phyloP scores from a whole-genome alignment of 2,329 filamentous ascomycete genomes.

The Cladophialophora chaetospira region DNA sequence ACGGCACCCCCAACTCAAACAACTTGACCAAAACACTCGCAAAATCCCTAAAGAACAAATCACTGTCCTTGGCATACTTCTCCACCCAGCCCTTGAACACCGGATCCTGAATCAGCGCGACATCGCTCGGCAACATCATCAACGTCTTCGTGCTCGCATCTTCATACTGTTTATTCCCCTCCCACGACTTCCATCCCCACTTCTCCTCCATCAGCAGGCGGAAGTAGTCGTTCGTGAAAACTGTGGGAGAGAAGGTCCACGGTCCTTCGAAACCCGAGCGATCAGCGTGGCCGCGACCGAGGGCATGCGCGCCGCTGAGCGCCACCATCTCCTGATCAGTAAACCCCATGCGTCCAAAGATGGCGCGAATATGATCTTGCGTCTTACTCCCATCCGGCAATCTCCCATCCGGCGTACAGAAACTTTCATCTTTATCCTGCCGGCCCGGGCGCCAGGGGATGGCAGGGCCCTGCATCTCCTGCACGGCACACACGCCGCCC shows the following conservation, averaged over 20 bases:
- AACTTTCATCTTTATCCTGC: slow-evolving; percentile 72
- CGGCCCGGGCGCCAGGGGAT: slow-evolving; percentile 90
- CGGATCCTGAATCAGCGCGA: slow-evolving; percentile 86
- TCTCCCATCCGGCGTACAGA: slow-evolving; percentile 92
- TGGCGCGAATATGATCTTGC: slow-evolving; percentile 78
- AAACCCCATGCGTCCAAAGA: slow-evolving; percentile 98
- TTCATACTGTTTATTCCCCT: slow-evolving; percentile 86
- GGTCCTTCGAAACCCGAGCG: slow-evolving; percentile 86
- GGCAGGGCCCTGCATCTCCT: slow-evolving; percentile 89
- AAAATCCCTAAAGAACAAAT: slow-evolving; percentile 93
- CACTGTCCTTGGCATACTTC: slow-evolving; percentile 88
- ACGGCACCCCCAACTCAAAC: slow-evolving; percentile 93
- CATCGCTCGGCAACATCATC: slow-evolving; percentile 97
- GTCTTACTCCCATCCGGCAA: slow-evolving; percentile 79
- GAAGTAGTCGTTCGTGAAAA: slow-evolving; percentile 94
- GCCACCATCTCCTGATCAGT: slow-evolving; percentile 96
- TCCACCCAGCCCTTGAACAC: slow-evolving; percentile 77
- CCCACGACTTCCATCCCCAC: slow-evolving; percentile 90
- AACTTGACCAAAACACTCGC: slow-evolving; percentile 74
- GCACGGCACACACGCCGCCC: slow-evolving; percentile 78
- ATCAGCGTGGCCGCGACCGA: slow-evolving; percentile 79
- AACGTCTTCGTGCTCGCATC: slow-evolving; percentile 83
- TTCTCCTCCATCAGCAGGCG: slow-evolving; percentile 85
- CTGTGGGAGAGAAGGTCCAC: slow-evolving; percentile 89
- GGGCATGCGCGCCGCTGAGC: slow-evolving; percentile 78